These are phyloP conservation scores for Saccharomycopsis malanga DNA, from an alignment of 805 yeast genomes.

Conservation along the genomic window DNA sequence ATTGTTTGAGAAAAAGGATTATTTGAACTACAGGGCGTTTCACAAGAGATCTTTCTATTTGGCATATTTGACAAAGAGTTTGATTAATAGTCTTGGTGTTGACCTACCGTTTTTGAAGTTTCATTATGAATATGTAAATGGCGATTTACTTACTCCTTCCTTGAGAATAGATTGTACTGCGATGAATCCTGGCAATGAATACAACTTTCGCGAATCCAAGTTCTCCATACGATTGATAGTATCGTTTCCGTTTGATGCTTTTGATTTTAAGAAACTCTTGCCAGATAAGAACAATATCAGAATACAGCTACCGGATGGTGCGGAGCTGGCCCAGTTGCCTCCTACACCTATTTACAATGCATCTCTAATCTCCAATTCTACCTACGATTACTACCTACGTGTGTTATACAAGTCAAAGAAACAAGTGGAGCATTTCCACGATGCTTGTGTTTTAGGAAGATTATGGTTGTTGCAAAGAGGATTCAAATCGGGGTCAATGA, in stretches of 20 bases:
- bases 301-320: slow-evolving; percentile 37
- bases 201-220: slow-evolving; percentile 38
- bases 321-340: slow-evolving; percentile 15
- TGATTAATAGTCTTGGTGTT: slow-evolving; percentile 51
- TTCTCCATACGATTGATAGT: slow-evolving; percentile 66
- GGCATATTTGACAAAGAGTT: slow-evolving; percentile 65
- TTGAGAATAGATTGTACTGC: slow-evolving; percentile 53
- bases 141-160: slow-evolving; percentile 71
- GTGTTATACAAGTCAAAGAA: slow-evolving; percentile 70
- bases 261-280: slow-evolving; percentile 67
- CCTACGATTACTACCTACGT: slow-evolving; percentile 64
- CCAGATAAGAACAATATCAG: slow-evolving; percentile 82
- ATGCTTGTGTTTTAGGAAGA: slow-evolving; percentile 81
- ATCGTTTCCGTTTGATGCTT: slow-evolving; percentile 63
- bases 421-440: slow-evolving; percentile 72
- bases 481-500: slow-evolving; percentile 42
- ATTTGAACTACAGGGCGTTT: slow-evolving; percentile 79
- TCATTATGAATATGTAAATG: slow-evolving; percentile 65
- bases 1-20: slow-evolving; percentile 80
- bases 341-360: slow-evolving; percentile 89
- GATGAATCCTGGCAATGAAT: slow-evolving; percentile 38
- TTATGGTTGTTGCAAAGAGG: slow-evolving; percentile 91
- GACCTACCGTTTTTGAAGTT: slow-evolving; percentile 34
- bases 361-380: slow-evolving; percentile 61
- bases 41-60: slow-evolving; percentile 86